Evolutionary conservation across 805 yeast species (phyloP), one percentile per base, ranked within the genome.

Genomic region (Kuraishia floccosa): DNA sequence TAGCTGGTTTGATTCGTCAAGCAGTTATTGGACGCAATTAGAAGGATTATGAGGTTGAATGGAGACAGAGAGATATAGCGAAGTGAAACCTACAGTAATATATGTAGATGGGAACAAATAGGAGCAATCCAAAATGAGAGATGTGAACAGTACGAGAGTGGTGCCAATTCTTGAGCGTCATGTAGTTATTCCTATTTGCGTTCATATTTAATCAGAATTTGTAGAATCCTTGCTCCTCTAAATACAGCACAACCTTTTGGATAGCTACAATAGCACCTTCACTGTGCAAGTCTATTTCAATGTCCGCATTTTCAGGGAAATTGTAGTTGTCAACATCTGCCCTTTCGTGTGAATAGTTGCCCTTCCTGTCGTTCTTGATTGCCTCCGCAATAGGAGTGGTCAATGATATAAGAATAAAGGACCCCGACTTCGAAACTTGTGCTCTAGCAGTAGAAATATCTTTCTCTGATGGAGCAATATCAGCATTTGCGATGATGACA

Each of bases 141-240:
- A n/a, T n/a, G n/a, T n/a, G n/a, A n/a, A n/a, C n/a, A n/a, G n/a
- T n/a, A n/a, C n/a, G n/a, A n/a, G n/a, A n/a, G n/a, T n/a, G n/a
- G n/a, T n/a, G n/a, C n/a, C n/a, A n/a, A n/a, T n/a, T n/a, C n/a
- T n/a, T n/a, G n/a, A n/a, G n/a, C n/a, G n/a, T n/a, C n/a, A n/a
- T n/a, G n/a, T n/a, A n/a, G n/a, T n/a, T n/a, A n/a, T 29, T 21
- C 26, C 10, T 16, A 22, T 23, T 21, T 11, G 15, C 18, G 16
- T 21, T 22, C 25, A 6, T 10, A 29, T 9, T 10, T 17, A 17
- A 27, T 44, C 55, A 65, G 42, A 67, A 68, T 37, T 57, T 59
- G 57, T 82, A 83, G 60, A 80, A 87, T 12, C 93, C 94, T 58
- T 86, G 83, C 46, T 77, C 74, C 56, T 82, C 85, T 43, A 87